These are phyloP conservation scores for Leptographium procerum DNA, from an alignment of 2,329 filamentous ascomycete genomes.

Conservation along the genomic window DNA sequence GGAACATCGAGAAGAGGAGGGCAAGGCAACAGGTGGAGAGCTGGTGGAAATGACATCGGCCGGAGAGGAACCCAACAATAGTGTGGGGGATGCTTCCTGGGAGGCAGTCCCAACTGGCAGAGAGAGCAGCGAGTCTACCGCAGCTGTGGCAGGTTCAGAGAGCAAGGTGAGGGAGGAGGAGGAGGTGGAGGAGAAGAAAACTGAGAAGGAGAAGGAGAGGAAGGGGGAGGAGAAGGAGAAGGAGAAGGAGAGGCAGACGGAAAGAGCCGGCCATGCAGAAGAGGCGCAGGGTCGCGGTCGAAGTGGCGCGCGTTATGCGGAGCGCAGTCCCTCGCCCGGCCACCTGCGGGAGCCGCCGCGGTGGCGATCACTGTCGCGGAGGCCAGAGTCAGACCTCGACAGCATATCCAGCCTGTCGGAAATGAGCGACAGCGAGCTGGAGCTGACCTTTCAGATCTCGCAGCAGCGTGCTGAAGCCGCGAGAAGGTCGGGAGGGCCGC, in stretches of 20 bases:
- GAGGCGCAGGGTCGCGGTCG: slow-evolving; percentile 14
- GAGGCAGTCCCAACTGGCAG: no score
- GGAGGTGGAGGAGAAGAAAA: slow-evolving; percentile 16
- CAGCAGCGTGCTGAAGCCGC: no score
- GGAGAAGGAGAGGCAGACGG: slow-evolving; percentile 22
- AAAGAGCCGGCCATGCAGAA: slow-evolving; percentile 15
- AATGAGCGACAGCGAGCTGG: slow-evolving; percentile 18
- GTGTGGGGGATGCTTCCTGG: no score
- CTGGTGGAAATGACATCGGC: no score
- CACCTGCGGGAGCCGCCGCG: no score
- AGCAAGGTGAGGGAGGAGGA: slow-evolving; percentile 22
- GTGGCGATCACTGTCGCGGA: background rate
- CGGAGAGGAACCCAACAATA: no score
- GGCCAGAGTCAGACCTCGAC: slow-evolving; percentile 15
- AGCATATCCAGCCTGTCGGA: slow-evolving; percentile 17
- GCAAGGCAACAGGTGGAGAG: no score
- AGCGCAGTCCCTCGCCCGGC: no score
- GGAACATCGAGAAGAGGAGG: no score
- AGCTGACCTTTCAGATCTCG: slow-evolving; percentile 14
- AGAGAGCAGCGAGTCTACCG: no score
- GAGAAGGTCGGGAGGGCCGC: no score
- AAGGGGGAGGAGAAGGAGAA: slow-evolving; percentile 21
- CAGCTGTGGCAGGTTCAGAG: background rate
- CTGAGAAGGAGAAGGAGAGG: slow-evolving; percentile 15
- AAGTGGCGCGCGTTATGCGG: no score